Percentiles rank a stretch among this genome's conserved stretches.
Conservation (phyloP, 129 eudicot species). For the Artemisia tridentata region DNA sequence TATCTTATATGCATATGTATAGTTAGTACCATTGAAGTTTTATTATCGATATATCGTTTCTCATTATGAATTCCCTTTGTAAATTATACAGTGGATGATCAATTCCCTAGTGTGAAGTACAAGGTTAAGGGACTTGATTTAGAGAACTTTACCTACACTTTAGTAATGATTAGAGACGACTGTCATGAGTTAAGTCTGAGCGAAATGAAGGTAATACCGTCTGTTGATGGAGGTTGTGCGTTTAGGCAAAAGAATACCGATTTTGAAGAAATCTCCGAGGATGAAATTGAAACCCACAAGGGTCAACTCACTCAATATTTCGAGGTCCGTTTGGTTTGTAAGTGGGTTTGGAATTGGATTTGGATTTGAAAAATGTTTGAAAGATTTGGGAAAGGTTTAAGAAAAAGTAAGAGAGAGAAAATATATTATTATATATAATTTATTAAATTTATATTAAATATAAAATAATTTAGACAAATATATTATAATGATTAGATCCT, state of each 20-base stretch:
- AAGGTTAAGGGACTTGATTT: slow-evolving; percentile 7
- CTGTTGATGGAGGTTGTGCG: slow-evolving; percentile 2
- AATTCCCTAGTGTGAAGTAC: slow-evolving; percentile 16
- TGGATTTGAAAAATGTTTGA: no score
- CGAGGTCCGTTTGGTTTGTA: no score
- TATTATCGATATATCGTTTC: no score
- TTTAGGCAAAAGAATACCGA: slow-evolving; percentile 1
- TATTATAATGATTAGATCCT: no score
- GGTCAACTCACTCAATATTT: slow-evolving; percentile 11
- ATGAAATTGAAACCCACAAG: slow-evolving; percentile 14
- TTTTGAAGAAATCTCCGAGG: background rate
- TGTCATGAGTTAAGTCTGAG: slow-evolving; percentile 6
- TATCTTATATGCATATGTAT: no score
- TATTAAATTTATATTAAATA: no score
- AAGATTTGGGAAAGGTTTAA: no score
- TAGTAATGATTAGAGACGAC: background rate
- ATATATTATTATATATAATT: no score
- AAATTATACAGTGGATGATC: slow-evolving; percentile 2
- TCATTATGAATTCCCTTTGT: background rate
- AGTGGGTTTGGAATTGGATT: no score
- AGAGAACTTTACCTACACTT: background rate
- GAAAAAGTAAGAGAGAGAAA: no score
- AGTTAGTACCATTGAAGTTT: no score
- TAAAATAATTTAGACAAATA: no score
- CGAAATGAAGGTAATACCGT: slow-evolving; percentile 10